phyloP scores from a whole-genome alignment of 2,329 filamentous ascomycete species.

The Colletotrichum cereale region DNA sequence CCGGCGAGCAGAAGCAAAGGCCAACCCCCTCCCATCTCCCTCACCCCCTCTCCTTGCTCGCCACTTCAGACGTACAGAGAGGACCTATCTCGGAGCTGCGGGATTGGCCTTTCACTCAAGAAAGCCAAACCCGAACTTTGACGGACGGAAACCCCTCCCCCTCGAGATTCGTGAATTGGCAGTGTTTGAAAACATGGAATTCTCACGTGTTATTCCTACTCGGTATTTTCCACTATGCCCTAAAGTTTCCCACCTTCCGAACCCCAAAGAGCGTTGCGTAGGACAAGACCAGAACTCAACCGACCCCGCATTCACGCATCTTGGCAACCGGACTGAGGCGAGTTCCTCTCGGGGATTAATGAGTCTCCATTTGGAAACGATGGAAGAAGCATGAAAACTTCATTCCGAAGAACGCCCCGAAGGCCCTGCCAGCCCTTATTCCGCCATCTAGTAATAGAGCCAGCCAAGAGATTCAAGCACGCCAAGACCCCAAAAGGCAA shows the following conservation, averaged over 20 bases:
- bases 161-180: background rate
- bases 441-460: constrained; percentile 34
- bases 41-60: background rate
- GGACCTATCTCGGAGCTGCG: background rate
- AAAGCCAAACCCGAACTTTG: background rate
- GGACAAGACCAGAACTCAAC: background rate
- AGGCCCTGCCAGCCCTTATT: constrained; percentile 15
- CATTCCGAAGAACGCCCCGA: constrained; percentile 22
- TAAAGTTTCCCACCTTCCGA: background rate
- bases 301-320: background rate
- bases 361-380: background rate
- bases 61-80: background rate
- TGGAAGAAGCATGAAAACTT: background rate
- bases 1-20: background rate
- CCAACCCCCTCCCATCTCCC: background rate
- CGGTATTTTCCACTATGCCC: background rate
- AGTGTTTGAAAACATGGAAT: constrained; percentile 1
- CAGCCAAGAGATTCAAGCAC: constrained; percentile 9
- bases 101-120: background rate
- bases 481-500: background rate
- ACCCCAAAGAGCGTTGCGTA: too few species aligned
- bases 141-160: background rate
- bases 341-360: background rate
- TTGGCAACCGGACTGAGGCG: background rate
- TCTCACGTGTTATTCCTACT: constrained; percentile 14